Conservation (phyloP, 768 basidiomycete genomes). For the Ramaria sp. region DNA sequence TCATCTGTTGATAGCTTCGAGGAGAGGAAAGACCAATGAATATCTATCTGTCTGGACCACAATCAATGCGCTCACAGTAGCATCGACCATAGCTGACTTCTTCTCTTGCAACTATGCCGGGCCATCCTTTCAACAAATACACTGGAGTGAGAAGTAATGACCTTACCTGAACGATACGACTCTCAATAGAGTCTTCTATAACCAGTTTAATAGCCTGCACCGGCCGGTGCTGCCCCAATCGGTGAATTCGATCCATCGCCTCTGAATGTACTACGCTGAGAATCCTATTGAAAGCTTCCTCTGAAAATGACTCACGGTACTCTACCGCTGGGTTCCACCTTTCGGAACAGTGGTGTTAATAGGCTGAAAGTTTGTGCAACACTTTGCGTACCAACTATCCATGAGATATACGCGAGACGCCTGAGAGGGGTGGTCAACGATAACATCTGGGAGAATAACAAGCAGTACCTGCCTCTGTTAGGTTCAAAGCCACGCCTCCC, state of each 20-base stretch:
- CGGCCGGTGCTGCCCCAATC: constrained; percentile 88
- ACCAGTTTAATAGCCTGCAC: constrained; percentile 91
- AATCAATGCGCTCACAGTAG: constrained; percentile 34
- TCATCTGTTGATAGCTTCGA: constrained; percentile 57
- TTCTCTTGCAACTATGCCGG: constrained; percentile 75
- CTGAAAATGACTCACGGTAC: constrained; percentile 17
- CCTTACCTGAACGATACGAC: constrained; percentile 75
- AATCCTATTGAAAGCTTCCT: constrained; percentile 2
- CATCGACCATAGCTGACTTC: constrained; percentile 91
- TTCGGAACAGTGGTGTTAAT: not conserved
- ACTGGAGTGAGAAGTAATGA: not conserved
- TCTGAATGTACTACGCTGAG: constrained; percentile 32
- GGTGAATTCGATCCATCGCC: constrained; percentile 97
- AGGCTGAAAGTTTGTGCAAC: not conserved
- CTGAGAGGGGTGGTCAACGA: constrained; percentile 10
- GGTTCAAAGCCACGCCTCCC: constrained; percentile 84
- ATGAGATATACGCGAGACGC: constrained; percentile 92
- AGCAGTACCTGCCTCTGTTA: constrained; percentile 43
- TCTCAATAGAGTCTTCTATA: constrained; percentile 93
- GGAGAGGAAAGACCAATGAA: constrained; percentile 15
- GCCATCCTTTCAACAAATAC: not conserved
- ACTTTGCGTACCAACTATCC: constrained; percentile 63
- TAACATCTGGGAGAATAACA: constrained; percentile 3
- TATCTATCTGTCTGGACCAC: constrained; percentile 10
- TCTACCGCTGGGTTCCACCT: constrained; percentile 88